These are phyloP conservation scores for Suillus paluster DNA, from an alignment of 768 basidiomycete genomes.

Conservation along the genomic window DNA sequence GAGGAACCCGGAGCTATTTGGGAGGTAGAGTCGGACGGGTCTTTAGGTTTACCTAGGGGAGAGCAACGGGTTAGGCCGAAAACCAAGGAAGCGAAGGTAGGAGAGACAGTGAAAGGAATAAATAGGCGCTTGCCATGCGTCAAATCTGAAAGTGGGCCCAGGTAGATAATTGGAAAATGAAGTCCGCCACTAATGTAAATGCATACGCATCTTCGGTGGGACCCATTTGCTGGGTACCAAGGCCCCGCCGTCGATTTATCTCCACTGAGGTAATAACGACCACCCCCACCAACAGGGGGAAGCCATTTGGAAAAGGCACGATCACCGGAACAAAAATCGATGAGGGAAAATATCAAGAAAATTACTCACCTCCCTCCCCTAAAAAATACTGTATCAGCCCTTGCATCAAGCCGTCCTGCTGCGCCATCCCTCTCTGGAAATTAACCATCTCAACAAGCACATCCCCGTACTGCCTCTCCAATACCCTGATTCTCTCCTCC, in stretches of 20 bases:
- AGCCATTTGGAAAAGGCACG: too few relatives aligned
- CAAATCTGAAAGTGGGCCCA: neutral
- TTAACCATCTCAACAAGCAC: conserved; percentile 73
- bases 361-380: conserved; percentile 61
- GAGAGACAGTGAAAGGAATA: neutral
- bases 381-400: conserved; percentile 82
- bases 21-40: conserved; percentile 14
- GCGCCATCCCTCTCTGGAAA: conserved; percentile 75
- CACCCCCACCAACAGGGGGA: too few relatives aligned
- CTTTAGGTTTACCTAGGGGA: conserved; percentile 28
- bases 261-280: neutral
- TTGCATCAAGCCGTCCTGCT: conserved; percentile 86
- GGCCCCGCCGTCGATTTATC: neutral
- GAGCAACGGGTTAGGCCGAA: conserved; percentile 15
- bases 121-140: too few relatives aligned
- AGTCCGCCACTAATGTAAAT: neutral
- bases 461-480: conserved; percentile 69
- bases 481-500: conserved; percentile 56
- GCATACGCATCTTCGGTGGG: neutral
- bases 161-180: neutral
- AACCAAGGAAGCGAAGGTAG: neutral
- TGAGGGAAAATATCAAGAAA: conserved; percentile 25
- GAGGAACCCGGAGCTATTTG: conserved; percentile 13
- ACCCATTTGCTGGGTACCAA: neutral
- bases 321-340: too few relatives aligned